Base-by-base conservation (phyloP, 2,329 filamentous ascomycete genomes). In the Golovinomyces cichoracearum region DNA sequence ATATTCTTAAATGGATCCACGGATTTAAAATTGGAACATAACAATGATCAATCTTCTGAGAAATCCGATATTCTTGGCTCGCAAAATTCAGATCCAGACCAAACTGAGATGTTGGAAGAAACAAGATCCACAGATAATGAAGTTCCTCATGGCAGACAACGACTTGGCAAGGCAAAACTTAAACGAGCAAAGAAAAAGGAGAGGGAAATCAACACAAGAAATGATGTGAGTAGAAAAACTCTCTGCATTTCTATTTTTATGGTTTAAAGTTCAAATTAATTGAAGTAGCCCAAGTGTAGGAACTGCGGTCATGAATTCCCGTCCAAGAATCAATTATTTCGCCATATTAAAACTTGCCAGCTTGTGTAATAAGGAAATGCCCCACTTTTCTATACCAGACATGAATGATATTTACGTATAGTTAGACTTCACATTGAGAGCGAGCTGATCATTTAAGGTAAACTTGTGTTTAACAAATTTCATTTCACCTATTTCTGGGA, bases 301-400 rank as follows among this genome's bases (percentile, higher is more conserved):
- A 63, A 63, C 1, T 82, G 78, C 58, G 65, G 68, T 41, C 68
- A 67, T 12, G 62, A 61, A 0, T 82, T 81, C 55, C 53, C 68
- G 0, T 75, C 72, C 1, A 76, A 73, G 53, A 76, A 66, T n/a
- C 70, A 70, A 53, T 58, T 82, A 31, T 79, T 79, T 57, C 63
- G 70, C 51, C 78, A 82, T 61, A 65, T 81, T 48, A 69, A 72
- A 55, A 66, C 71, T 22, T 60, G 67, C 19, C 60, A 61, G 21
- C 76, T 80, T 63, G 74, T 71, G 5, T 69, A 72, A 47, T 64
- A 64, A 12, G 54, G n/a, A 5, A 2, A 33, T 15, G 10, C n/a
- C n/a, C n/a, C 31, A 15, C 13, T n/a, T 33, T n/a, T 33, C 31
- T 4, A 3, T 3, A 33, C 31, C n/a, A 15, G 7, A n/a, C n/a